Base-by-base conservation (phyloP, 2,329 filamentous ascomycete species). In the Xylaria sp. region DNA sequence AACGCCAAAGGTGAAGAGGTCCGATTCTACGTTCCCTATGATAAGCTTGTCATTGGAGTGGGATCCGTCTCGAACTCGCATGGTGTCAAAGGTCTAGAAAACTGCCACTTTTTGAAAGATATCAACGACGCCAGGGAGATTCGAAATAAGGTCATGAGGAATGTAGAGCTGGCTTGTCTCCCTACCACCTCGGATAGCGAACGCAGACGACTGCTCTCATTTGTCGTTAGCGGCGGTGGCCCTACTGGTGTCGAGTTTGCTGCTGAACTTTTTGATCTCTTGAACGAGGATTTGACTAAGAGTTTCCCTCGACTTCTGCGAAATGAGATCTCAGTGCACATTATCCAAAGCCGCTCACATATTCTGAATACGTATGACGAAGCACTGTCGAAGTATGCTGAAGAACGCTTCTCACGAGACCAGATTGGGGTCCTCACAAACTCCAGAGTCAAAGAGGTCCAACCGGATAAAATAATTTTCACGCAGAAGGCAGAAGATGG, bases 331-430 rank as follows among this genome's bases (percentile, higher is more conserved):
- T 98, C 96, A 0, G 95, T 99, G 1, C 97, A 99, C 77, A 86
- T 99, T 55, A 97, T 99, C 70, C 96, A 99, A 78, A 97, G 93
- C 75, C 89, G 96, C 67, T 90, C 92, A 46, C 96, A 99, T 75
- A 99, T 99, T 71, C 85, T 99, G 34, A 99, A 99, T 82, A 99
- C 96, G 0, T 99, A 99, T 78, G 96, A 99, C 72, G 96, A 99
- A 81, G 91, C 93, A 0, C 86, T 99, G 1, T 97, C 94, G 12
- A 90, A 90, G 77, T 99, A 97, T 78, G 95, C 96, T 23, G 96
- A 99, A 81, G 89, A 93, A 61, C 90, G 93, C 48, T 97, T 99
- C 76, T 89, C 92, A 20, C 93, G 96, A 76, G 96, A 99, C 78
- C 90, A 94, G 73, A 91, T 99, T 65, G 91, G 97, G 52, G 91